These are phyloP conservation scores for Monilinia laxa DNA, from an alignment of 2,329 filamentous ascomycete genomes.

Conservation along the genomic window DNA sequence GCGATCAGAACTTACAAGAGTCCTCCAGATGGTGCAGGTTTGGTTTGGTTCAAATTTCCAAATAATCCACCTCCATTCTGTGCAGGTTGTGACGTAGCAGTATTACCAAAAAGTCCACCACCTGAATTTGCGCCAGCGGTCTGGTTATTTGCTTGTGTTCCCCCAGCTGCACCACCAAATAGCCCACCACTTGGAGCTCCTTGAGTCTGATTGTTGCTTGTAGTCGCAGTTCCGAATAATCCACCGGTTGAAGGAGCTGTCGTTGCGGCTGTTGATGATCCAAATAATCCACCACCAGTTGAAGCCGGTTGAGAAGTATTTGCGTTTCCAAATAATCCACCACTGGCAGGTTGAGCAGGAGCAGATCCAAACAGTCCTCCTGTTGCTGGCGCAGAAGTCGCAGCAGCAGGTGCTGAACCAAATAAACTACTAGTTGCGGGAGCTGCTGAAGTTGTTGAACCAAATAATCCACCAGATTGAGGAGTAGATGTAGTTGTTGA, in stretches of 20 bases:
- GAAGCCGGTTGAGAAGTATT: conserved; percentile 27
- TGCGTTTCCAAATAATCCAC: conserved; percentile 39
- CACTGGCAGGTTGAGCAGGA: conserved; percentile 28
- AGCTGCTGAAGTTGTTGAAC: conserved; percentile 26
- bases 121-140: conserved; percentile 28
- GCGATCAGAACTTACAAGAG: conserved; percentile 37
- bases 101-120: conserved; percentile 39
- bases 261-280: conserved; percentile 25
- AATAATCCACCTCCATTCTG: conserved; percentile 36
- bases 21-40: conserved; percentile 32
- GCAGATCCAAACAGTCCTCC: conserved; percentile 32
- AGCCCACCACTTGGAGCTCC: conserved; percentile 34
- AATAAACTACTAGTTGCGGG: conserved; percentile 36
- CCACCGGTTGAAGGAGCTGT: conserved; percentile 33
- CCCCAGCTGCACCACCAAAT: conserved; percentile 39
- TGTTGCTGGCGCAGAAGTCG: conserved; percentile 25
- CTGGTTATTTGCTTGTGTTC: conserved; percentile 28
- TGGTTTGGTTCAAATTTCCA: conserved; percentile 36
- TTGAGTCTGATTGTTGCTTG: conserved; percentile 24
- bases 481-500: conserved; percentile 30
- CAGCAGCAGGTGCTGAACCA: conserved; percentile 31
- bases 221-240: conserved; percentile 37
- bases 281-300: conserved; percentile 39
- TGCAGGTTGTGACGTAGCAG: conserved; percentile 34
- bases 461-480: conserved; percentile 35